Conservation (phyloP, 768 basidiomycete genomes). For the Porphyrellus cyaneotinctus region DNA sequence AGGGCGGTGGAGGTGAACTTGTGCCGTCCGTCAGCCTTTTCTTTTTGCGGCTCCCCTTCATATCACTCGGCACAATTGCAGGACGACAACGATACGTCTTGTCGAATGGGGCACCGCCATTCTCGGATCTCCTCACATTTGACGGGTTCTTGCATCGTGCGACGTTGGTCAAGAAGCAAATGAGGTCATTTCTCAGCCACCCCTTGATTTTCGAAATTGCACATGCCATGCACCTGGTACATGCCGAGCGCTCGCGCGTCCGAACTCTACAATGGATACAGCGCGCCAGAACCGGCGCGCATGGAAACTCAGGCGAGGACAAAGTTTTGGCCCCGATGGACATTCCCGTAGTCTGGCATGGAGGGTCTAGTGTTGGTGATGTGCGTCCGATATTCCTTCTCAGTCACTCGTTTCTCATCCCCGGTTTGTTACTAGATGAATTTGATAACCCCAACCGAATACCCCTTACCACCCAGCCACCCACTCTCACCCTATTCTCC, state of each 20-base stretch:
- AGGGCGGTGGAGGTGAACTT: constrained; percentile 42
- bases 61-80: constrained; percentile 34
- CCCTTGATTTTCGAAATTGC: constrained; percentile 47
- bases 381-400: constrained; percentile 3
- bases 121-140: constrained; percentile 38
- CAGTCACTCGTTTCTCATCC: not conserved
- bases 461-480: constrained; percentile 28
- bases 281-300: not conserved
- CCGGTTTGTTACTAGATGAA: constrained; percentile 28
- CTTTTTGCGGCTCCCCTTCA: constrained; percentile 42
- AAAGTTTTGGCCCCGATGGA: constrained; percentile 2
- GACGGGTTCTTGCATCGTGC: constrained; percentile 45
- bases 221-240: not conserved
- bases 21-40: constrained; percentile 42
- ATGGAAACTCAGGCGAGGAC: not conserved
- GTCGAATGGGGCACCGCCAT: constrained; percentile 34
- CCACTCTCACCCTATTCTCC: constrained; percentile 22
- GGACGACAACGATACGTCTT: not conserved
- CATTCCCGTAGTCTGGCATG: constrained; percentile 4
- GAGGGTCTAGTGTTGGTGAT: constrained; percentile 30
- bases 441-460: constrained; percentile 32
- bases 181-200: constrained; percentile 32
- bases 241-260: not conserved
- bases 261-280: not conserved
- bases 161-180: constrained; percentile 35